Evolutionary conservation across 805 yeast species (phyloP).

Genomic region (Metschnikowia koreensis): DNA sequence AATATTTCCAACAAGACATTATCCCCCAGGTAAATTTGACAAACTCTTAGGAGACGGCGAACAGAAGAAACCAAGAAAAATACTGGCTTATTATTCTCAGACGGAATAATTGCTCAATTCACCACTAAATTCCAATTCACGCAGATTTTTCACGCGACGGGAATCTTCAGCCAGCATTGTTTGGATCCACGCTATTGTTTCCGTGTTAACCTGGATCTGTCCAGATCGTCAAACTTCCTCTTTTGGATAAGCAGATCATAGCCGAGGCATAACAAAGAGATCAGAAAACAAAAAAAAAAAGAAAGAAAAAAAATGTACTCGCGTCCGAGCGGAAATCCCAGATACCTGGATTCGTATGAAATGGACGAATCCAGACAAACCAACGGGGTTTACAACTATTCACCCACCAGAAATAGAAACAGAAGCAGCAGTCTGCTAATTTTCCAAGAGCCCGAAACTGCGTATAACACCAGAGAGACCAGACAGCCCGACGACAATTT

Average conservation of each 20-base stretch:
- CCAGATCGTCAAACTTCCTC: neutral
- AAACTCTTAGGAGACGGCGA: too few relatives aligned
- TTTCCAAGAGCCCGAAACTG: constrained; percentile 16
- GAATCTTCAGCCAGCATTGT: neutral
- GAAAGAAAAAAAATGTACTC: constrained; percentile 10
- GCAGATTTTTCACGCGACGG: neutral
- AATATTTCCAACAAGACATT: neutral
- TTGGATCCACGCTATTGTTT: constrained; percentile 1
- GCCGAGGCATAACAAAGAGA: neutral
- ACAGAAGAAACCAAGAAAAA: too few relatives aligned
- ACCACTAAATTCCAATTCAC: neutral
- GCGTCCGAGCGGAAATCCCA: constrained; percentile 2
- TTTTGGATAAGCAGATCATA: constrained; percentile 6
- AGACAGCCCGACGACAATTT: constrained; percentile 12
- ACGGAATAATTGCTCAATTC: neutral
- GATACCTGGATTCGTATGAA: constrained; percentile 4
- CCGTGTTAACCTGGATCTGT: neutral
- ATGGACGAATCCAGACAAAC: constrained; percentile 9
- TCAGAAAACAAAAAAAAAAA: neutral
- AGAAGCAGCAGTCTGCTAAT: constrained; percentile 16
- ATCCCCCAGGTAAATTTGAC: too few relatives aligned
- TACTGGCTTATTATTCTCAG: neutral
- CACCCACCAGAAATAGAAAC: constrained; percentile 8
- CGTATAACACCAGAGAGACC: constrained; percentile 3
- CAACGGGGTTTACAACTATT: constrained; percentile 16